These are phyloP conservation scores for Polyporus tsugae DNA, from an alignment of 1,284 basidiomycete genomes.

Conservation along the genomic window DNA sequence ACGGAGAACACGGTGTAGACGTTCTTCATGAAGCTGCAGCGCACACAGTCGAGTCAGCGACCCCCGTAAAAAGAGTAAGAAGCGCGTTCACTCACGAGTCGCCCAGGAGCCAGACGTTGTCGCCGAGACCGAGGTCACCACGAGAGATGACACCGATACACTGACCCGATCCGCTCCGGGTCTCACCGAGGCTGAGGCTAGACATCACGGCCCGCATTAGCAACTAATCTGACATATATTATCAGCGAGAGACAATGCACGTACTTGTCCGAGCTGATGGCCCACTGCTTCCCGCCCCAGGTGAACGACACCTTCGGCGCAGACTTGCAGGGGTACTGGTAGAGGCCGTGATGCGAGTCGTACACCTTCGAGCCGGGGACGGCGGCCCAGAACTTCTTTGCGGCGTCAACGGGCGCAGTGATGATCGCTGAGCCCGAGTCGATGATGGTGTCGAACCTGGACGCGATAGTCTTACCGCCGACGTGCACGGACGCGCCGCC, in stretches of 20 bases:
- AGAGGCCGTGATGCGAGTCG: conserved; percentile 40
- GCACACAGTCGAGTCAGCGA: too few species aligned
- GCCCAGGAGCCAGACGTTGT: conserved; percentile 40
- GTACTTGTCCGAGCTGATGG: conserved; percentile 42
- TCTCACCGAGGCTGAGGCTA: conserved; percentile 39
- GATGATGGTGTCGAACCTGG: conserved; percentile 26
- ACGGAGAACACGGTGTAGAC: conserved; percentile 38
- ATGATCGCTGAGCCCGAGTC: conserved; percentile 53
- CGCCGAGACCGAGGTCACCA: conserved; percentile 30
- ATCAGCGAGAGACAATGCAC: conserved; percentile 1
- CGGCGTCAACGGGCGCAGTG: conserved; percentile 52
- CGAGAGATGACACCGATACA: conserved; percentile 34
- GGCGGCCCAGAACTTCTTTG: conserved; percentile 50
- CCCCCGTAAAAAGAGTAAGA: neutral
- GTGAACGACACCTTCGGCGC: conserved; percentile 47
- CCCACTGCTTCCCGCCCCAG: conserved; percentile 52
- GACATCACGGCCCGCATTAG: neutral
- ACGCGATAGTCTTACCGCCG: neutral
- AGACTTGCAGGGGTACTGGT: conserved; percentile 49
- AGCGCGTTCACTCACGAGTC: conserved; percentile 33
- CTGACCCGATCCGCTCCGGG: conserved; percentile 21
- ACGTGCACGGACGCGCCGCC: conserved; percentile 9
- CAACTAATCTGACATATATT: neutral
- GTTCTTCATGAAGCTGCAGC: conserved; percentile 35
- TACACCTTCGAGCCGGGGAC: conserved; percentile 37